phyloP scores from a whole-genome alignment of 2,329 filamentous ascomycete species.

The Penicillium verrucosum region DNA sequence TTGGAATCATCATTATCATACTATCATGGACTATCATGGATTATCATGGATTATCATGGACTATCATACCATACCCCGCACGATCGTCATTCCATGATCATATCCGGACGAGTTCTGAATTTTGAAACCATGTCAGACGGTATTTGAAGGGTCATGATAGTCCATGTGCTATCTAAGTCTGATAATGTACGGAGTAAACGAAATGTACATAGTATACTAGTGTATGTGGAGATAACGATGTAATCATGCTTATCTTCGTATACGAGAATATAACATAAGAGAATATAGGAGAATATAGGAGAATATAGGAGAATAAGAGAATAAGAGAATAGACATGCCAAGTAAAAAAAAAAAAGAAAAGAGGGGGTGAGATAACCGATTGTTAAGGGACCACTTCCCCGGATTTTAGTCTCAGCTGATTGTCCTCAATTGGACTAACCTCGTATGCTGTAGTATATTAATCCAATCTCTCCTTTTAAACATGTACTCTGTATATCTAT shows the following conservation, averaged over 20 bases:
- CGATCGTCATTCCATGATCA: slow-evolving; percentile 21
- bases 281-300: too few relatives aligned
- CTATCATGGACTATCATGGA: not conserved
- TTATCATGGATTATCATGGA: not conserved
- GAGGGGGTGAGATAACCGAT: slow-evolving; percentile 2
- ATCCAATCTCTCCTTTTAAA: not conserved
- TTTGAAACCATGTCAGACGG: not conserved
- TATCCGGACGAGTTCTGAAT: slow-evolving; percentile 5
- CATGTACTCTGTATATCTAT: not conserved
- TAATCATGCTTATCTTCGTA: slow-evolving; percentile 8
- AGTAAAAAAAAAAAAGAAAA: not conserved
- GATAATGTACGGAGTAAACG: not conserved
- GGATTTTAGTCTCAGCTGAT: slow-evolving; percentile 19
- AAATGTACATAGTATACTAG: too few relatives aligned
- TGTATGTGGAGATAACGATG: slow-evolving; percentile 5
- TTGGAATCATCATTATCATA: not conserved
- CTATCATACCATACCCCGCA: slow-evolving; percentile 22
- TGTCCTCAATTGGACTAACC: not conserved
- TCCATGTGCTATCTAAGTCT: not conserved
- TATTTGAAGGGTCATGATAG: not conserved
- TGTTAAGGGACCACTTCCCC: slow-evolving; percentile 17
- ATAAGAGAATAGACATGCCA: not conserved
- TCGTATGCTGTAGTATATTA: not conserved
- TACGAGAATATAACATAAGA: too few relatives aligned
- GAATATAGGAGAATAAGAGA: too few relatives aligned